These are phyloP conservation scores for Stephania japonica DNA, from an alignment of 164 flowering plant genomes.

Conservation along the genomic window DNA sequence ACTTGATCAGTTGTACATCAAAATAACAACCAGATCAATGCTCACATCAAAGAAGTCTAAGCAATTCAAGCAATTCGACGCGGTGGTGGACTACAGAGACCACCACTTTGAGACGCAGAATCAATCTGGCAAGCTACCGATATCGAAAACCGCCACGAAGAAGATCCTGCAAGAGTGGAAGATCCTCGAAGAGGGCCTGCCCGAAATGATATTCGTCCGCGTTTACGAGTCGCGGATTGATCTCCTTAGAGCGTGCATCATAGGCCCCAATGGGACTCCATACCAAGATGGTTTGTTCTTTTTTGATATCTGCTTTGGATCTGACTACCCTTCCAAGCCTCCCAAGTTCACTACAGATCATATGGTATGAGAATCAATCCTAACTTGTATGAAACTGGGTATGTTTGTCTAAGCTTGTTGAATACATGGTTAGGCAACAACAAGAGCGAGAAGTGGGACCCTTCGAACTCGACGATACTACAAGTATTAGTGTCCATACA, in stretches of 20 bases:
- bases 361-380: constrained; percentile 9
- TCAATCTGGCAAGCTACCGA: background rate
- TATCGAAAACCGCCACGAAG: background rate
- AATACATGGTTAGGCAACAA: constrained; percentile 11
- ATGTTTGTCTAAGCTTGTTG: constrained; percentile 12
- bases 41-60: background rate
- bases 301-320: constrained; percentile 9
- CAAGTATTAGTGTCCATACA: constrained; percentile 13
- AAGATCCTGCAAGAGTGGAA: constrained; percentile 13
- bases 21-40: too few species aligned
- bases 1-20: too few species aligned
- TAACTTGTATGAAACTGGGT: constrained; percentile 5
- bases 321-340: constrained; percentile 6
- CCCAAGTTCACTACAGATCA: constrained; percentile 9
- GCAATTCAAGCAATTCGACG: background rate
- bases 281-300: constrained; percentile 15
- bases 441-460: constrained; percentile 8
- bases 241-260: constrained; percentile 11
- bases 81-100: background rate
- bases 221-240: constrained; percentile 14
- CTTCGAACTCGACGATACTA: constrained; percentile 8
- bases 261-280: constrained; percentile 14
- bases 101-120: background rate
- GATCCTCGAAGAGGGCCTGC: constrained; percentile 11
- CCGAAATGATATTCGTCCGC: constrained; percentile 13